Evolutionary conservation across 139 green algal genomes (phyloP), one percentile per base, ranked within the genome.

Genomic region (Ulvella scutata): DNA sequence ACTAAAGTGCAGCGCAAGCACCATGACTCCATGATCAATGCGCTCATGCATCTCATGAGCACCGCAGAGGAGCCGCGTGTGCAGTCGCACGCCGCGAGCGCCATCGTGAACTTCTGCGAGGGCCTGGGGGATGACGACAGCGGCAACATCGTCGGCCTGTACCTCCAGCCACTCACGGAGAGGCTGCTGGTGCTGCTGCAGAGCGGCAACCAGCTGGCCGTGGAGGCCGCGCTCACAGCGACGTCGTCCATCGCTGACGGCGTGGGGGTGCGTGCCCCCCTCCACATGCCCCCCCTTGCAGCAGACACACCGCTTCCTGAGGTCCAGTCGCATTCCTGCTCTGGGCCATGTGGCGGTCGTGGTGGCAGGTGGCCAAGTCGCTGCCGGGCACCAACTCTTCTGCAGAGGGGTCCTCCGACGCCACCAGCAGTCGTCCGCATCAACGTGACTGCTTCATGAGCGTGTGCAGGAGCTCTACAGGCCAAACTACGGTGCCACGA

Each of bases 21-120:
- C 38, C 36, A 36, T 28, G 62, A 43, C 20, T 28, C n/a, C 4
- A 36, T 75, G 67, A 13, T 36, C 23, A 67, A 67, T n/a, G 51
- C 51, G 2, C 51, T 67, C 13, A 67, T 67, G 35, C 44, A 59
- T 23, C 35, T 20, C 10, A 60, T 34, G 37, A 38, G 37, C 28
- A 21, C 72, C 9, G 36, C 51, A 20, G 20, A 36, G 7, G 35
- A 40, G 26, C 72, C 72, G 31, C 43, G 9, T 20, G 3, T 74
- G 13, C 88, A 98, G 86, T 92, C 94, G 0, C 95, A 99, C 84
- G 93, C 95, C 9, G 82, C 86, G 29, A 92, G 94, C 20, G 95
- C 93, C 0, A 82, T 96, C 20, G 94, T 99, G 38, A 99, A 99
- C 90, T 99, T 99, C 87, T 89, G 82, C 43, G 95, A 98, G 86